phyloP scores from a whole-genome alignment of 1,284 basidiomycete species.

The Athelia sp. region DNA sequence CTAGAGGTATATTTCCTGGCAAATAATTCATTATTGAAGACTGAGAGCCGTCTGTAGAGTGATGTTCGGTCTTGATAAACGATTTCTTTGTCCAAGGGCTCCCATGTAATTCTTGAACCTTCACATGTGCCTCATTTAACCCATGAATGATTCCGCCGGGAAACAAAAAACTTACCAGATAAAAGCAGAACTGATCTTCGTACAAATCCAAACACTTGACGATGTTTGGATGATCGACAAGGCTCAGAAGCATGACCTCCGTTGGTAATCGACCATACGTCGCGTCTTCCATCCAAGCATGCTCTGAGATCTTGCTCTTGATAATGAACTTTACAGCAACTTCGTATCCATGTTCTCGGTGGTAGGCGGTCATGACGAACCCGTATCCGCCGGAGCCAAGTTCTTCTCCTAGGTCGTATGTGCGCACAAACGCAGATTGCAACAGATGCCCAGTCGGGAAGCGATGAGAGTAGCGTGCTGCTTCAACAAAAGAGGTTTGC shows the following conservation, averaged over 20 bases:
- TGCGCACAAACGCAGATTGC: constrained; percentile 58
- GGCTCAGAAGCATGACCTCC: constrained; percentile 75
- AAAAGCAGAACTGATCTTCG: constrained; percentile 81
- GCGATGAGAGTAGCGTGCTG: constrained; percentile 44
- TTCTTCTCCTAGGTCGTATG: constrained; percentile 73
- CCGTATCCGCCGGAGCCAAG: constrained; percentile 90
- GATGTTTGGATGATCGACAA: constrained; percentile 75
- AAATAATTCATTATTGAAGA: too few species aligned
- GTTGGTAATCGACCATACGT: constrained; percentile 62
- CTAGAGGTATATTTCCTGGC: too few species aligned
- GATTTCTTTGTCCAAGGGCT: constrained; percentile 64
- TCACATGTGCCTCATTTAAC: not conserved
- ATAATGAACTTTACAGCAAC: constrained; percentile 94
- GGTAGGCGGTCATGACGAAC: constrained; percentile 79
- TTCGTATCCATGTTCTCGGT: constrained; percentile 51
- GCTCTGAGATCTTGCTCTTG: constrained; percentile 76
- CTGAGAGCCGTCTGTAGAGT: too few species aligned
- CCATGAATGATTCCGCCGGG: not conserved
- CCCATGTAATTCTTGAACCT: constrained; percentile 92
- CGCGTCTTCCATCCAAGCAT: constrained; percentile 75
- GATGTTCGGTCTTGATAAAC: too few species aligned
- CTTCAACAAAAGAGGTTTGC: constrained; percentile 15
- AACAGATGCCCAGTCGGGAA: constrained; percentile 63
- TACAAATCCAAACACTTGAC: constrained; percentile 81
- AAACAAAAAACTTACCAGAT: constrained; percentile 56